A percentile compares a stretch with the other conserved stretches of the same genome.
Conservation (phyloP, 2,329 filamentous ascomycete species). For the Fusarium buharicum region DNA sequence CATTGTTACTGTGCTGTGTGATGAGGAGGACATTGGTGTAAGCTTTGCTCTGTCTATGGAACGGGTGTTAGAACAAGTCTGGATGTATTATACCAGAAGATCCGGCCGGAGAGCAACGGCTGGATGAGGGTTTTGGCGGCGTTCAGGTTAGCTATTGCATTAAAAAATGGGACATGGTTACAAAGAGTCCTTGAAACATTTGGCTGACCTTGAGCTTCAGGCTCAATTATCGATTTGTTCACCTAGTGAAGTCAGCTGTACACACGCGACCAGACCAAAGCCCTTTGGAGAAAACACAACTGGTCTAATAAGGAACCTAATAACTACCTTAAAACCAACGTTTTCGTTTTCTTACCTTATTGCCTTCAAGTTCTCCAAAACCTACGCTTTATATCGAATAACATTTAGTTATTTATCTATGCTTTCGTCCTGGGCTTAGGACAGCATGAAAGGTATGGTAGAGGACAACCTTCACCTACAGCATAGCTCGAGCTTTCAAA, state of each 20-base stretch:
- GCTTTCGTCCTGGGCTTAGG: too few species aligned
- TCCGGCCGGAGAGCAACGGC: conserved; percentile 43
- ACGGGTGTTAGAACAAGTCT: conserved; percentile 45
- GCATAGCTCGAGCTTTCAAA: too few species aligned
- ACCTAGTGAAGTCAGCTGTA: background rate
- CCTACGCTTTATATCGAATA: too few species aligned
- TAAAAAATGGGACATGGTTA: conserved; percentile 47
- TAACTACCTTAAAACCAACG: too few species aligned
- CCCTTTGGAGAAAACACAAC: too few species aligned
- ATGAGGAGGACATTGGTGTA: conserved; percentile 11
- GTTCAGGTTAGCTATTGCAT: conserved; percentile 51
- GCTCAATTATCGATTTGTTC: conserved; percentile 4
- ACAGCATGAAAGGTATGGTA: too few species aligned
- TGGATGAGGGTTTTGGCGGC: conserved; percentile 51
- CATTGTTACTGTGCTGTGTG: background rate
- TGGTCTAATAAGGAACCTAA: too few species aligned
- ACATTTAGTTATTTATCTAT: too few species aligned
- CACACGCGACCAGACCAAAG: background rate
- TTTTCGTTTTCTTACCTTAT: too few species aligned
- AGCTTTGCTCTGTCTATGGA: conserved; percentile 7
- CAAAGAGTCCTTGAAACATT: conserved; percentile 24
- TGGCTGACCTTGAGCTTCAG: conserved; percentile 13
- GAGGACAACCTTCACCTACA: too few species aligned
- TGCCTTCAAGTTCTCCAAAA: too few species aligned
- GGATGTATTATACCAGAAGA: conserved; percentile 53